These are phyloP conservation scores for Neonectria ditissima DNA, from an alignment of 2,329 filamentous ascomycete genomes.

Conservation along the genomic window DNA sequence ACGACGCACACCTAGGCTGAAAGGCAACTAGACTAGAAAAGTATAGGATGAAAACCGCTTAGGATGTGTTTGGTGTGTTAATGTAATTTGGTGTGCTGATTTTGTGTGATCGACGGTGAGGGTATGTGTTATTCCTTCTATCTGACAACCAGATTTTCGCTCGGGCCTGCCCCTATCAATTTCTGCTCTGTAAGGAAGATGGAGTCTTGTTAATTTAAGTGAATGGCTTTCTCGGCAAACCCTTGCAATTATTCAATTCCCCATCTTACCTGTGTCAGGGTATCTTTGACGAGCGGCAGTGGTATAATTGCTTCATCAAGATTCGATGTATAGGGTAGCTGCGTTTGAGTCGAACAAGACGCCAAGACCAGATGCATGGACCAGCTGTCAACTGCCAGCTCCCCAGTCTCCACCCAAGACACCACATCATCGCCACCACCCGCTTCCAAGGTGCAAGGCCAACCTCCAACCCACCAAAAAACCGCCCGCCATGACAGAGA, in stretches of 20 bases:
- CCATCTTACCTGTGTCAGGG: no score
- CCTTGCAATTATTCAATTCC: no score
- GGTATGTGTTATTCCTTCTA: no score
- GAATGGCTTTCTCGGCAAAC: no score
- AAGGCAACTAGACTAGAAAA: constrained; percentile 44
- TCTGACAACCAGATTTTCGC: no score
- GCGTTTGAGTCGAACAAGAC: no score
- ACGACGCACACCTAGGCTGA: constrained; percentile 43
- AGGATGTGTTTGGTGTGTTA: background rate
- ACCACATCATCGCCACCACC: constrained; percentile 22
- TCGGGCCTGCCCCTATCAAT: no score
- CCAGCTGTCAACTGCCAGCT: constrained; percentile 25
- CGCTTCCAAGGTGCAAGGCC: constrained; percentile 7
- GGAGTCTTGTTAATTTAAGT: no score
- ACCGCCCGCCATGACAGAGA: constrained; percentile 54
- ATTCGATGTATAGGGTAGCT: constrained; percentile 17
- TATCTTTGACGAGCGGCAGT: background rate
- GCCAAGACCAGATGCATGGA: constrained; percentile 11
- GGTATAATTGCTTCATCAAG: background rate
- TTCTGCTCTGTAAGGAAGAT: no score
- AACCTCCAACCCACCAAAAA: background rate
- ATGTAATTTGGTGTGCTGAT: background rate
- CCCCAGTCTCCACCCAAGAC: constrained; percentile 4
- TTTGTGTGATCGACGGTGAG: background rate
- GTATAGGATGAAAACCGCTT: constrained; percentile 37